Evolutionary conservation across 192 early-diverging fungal species (phyloP).

Genomic region (Linnemannia schmuckeri): DNA sequence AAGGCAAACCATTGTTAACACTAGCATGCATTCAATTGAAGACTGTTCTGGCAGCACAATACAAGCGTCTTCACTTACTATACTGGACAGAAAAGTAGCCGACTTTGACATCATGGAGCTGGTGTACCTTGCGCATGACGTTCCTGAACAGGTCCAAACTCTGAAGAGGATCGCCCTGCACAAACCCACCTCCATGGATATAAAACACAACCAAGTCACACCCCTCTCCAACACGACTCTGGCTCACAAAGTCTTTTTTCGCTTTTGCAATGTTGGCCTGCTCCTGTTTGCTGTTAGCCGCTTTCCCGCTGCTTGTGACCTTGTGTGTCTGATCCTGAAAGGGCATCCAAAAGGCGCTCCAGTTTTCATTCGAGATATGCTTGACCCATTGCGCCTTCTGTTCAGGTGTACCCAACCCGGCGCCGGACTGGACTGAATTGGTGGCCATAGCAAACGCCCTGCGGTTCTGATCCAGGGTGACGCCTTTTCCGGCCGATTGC

Average conservation of each 20-base stretch:
- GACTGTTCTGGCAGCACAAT: too few relatives aligned
- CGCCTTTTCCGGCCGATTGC: too few relatives aligned
- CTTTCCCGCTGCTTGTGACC: not conserved
- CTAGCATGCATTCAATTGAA: too few relatives aligned
- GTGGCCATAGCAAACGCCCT: too few relatives aligned
- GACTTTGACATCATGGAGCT: not conserved
- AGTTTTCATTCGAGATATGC: not conserved
- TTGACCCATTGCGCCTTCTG: not conserved
- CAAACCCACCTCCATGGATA: not conserved
- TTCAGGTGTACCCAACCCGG: not conserved
- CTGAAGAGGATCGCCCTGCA: not conserved
- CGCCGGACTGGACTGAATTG: too few relatives aligned
- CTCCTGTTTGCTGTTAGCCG: not conserved
- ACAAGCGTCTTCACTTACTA: too few relatives aligned
- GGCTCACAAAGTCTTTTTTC: too few relatives aligned
- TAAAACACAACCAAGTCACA: not conserved
- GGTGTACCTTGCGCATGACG: not conserved
- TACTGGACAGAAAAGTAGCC: too few relatives aligned
- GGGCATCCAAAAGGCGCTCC: not conserved
- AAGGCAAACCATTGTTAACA: too few relatives aligned
- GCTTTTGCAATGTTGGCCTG: too few relatives aligned
- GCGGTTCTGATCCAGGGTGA: too few relatives aligned
- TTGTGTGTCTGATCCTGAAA: not conserved
- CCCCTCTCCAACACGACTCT: not conserved
- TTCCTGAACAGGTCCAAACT: not conserved